Percentiles rank a stretch among this genome's conserved stretches.
Conservation (phyloP, 352 stramenopile species). For the Blastocystis sp. region DNA sequence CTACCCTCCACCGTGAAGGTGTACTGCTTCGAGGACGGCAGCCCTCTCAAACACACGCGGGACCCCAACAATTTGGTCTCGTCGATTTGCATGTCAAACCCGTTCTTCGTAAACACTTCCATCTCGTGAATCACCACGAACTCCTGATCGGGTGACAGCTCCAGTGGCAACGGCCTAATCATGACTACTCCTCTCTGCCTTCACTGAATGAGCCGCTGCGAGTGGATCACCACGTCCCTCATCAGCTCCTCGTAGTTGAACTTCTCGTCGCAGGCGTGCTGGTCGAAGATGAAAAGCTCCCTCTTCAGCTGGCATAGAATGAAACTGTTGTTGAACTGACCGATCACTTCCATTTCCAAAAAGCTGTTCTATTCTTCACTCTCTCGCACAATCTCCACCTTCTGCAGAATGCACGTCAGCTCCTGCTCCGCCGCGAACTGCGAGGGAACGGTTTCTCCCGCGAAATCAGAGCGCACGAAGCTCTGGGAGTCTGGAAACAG, state of each 20-base stretch:
- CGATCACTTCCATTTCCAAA: conserved; percentile 84
- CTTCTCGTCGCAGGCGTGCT: conserved; percentile 90
- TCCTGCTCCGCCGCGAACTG: conserved; percentile 72
- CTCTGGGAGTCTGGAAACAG: neutral
- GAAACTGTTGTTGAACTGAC: conserved; percentile 97
- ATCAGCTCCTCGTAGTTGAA: conserved; percentile 86
- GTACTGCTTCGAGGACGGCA: conserved; percentile 80
- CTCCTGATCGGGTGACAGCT: conserved; percentile 87
- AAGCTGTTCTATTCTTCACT: conserved; percentile 79
- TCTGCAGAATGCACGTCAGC: conserved; percentile 80
- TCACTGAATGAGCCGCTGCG: conserved; percentile 86
- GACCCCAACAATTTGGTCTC: conserved; percentile 74
- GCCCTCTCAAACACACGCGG: conserved; percentile 77
- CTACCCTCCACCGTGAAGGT: conserved; percentile 78
- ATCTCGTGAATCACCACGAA: conserved; percentile 88
- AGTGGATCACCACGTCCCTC: conserved; percentile 85
- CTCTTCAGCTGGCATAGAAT: conserved; percentile 84
- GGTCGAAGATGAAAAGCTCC: conserved; percentile 96
- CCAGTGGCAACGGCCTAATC: conserved; percentile 79
- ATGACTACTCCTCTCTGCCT: conserved; percentile 24
- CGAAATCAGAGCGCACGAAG: neutral
- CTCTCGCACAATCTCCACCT: conserved; percentile 71
- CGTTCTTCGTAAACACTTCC: conserved; percentile 88
- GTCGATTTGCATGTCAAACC: conserved; percentile 82
- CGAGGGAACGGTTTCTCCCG: neutral